Evolutionary conservation across 208 protist genomes (phyloP).

Genomic region (Acanthamoeba healyi): DNA sequence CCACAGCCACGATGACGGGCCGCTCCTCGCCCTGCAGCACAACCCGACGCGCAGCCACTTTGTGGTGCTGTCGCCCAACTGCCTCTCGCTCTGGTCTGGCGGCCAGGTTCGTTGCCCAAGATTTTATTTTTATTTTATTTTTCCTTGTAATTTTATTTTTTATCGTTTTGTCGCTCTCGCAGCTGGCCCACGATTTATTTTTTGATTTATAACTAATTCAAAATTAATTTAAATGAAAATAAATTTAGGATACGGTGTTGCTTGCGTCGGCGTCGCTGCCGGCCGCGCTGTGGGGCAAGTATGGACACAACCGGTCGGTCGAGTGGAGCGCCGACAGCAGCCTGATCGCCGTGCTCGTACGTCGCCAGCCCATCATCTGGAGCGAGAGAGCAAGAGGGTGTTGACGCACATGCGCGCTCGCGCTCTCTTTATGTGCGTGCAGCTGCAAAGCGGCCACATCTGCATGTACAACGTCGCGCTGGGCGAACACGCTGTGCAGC

Average conservation of each 20-base stretch:
- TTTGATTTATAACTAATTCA: no score
- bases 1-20: neutral
- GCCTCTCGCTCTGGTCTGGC: conserved; percentile 29
- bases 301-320: conserved; percentile 24
- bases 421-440: neutral
- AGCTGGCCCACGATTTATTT: no score
- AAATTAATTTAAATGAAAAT: neutral
- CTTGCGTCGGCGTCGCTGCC: conserved; percentile 12
- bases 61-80: conserved; percentile 21
- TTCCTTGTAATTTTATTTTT: conserved; percentile 1
- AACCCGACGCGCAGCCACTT: neutral
- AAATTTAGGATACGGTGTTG: neutral
- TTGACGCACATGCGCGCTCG: no score
- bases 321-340: conserved; percentile 4
- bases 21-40: conserved; percentile 29
- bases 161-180: no score
- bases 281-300: neutral
- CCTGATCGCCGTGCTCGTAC: conserved; percentile 32
- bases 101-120: neutral
- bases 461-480: conserved; percentile 42
- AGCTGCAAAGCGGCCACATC: conserved; percentile 38
- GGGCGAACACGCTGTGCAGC: neutral
- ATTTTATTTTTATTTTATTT: conserved; percentile 34
- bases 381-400: no score
- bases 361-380: no score